phyloP scores from a whole-genome alignment of 306 rosid genomes.

The Fragaria ananassa region DNA sequence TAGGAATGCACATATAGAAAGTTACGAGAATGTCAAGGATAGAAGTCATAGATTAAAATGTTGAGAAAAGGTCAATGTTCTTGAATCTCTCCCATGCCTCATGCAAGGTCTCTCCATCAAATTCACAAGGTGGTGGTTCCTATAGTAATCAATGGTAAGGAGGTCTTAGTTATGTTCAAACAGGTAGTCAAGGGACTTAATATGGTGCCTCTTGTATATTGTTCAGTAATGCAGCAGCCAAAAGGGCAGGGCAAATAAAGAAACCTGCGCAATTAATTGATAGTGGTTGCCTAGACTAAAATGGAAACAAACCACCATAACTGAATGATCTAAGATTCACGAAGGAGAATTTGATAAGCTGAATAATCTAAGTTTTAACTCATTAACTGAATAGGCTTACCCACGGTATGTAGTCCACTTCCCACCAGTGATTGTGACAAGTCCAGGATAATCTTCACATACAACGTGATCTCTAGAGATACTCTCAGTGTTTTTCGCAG shows the following conservation, averaged over 20 bases:
- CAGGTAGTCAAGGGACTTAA: no score
- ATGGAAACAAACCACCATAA: not conserved
- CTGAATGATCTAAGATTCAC: not conserved
- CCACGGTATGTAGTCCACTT: constrained; percentile 99
- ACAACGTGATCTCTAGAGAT: constrained; percentile 98
- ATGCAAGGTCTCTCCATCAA: no score
- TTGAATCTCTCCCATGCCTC: no score
- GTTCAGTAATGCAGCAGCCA: not conserved
- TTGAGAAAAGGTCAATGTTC: not conserved
- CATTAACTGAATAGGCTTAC: constrained; percentile 36
- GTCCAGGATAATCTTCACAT: constrained; percentile 93
- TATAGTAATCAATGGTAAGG: no score
- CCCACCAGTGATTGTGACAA: constrained; percentile 98
- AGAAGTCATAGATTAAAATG: not conserved
- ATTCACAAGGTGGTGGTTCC: no score
- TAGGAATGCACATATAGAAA: not conserved
- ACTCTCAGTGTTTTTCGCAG: constrained; percentile 83
- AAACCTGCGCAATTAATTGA: not conserved
- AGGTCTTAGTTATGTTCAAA: no score
- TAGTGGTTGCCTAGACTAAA: not conserved
- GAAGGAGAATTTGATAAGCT: constrained; percentile 28
- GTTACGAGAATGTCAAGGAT: not conserved
- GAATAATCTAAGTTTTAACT: constrained; percentile 13
- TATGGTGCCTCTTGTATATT: no score
- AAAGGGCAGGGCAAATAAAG: not conserved